These are phyloP conservation scores for Dalechampia spathulata DNA, from an alignment of 441 rosid genomes.

Conservation along the genomic window DNA sequence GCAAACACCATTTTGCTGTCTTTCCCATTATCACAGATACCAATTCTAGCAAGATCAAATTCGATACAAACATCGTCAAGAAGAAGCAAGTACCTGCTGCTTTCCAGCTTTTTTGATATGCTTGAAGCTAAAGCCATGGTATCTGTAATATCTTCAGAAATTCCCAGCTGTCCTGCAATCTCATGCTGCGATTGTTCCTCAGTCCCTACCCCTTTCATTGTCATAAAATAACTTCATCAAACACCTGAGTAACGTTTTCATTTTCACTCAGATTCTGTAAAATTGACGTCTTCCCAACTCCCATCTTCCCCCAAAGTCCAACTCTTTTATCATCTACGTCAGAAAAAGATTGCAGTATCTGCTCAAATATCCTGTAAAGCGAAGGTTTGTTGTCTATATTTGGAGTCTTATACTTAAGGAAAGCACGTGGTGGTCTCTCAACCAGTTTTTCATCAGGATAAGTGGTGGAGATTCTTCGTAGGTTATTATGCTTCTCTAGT, in stretches of 20 bases:
- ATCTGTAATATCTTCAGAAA: slow-evolving; percentile 1
- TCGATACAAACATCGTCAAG: slow-evolving; percentile 24
- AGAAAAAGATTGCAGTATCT: not conserved
- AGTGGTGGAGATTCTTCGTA: not conserved
- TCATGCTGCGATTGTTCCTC: slow-evolving; percentile 17
- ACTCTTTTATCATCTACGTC: slow-evolving; percentile 15
- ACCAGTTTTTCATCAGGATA: not conserved
- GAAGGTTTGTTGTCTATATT: slow-evolving; percentile 6
- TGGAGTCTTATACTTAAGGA: not conserved
- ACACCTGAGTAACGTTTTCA: slow-evolving; percentile 16
- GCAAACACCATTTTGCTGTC: slow-evolving; percentile 22
- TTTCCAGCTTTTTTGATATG: slow-evolving; percentile 18
- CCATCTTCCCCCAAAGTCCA: slow-evolving; percentile 28
- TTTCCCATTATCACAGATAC: slow-evolving; percentile 12
- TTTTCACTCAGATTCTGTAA: slow-evolving; percentile 24
- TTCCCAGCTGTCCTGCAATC: slow-evolving; percentile 14
- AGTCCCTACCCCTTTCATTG: slow-evolving; percentile 9
- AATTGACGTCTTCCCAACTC: slow-evolving; percentile 28
- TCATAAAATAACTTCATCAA: slow-evolving; percentile 21
- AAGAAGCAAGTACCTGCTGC: slow-evolving; percentile 25
- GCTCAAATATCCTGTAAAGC: not conserved
- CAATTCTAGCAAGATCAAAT: slow-evolving; percentile 17
- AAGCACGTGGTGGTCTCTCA: not conserved
- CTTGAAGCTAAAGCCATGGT: slow-evolving; percentile 8
- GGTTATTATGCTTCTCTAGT: not conserved